Base-by-base conservation (phyloP, 352 stramenopile genomes). In the Plasmopara muralis region DNA sequence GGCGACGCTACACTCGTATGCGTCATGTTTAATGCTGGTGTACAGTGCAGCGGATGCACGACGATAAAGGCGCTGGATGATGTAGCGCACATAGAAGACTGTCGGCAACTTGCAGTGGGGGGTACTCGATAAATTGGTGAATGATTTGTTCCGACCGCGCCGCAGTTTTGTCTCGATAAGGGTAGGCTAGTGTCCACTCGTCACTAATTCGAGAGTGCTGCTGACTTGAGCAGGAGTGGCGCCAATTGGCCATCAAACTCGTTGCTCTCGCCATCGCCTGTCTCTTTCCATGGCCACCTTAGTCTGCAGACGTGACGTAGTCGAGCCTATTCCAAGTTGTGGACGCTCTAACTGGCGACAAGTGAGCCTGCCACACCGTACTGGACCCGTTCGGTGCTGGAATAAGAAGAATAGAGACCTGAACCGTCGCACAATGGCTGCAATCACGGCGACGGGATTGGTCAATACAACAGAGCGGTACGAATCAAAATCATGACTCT, bases 381-480 rank as follows among this genome's bases (percentile, higher is more conserved):
- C 56, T 55, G 47, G 56, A 64, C 14, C 59, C 49, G 53, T 66
- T 66, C 59, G 59, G 62, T 62, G 59, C 52, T 62, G 52, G 57
- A 62, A 62, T 66, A 66, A 66, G 58, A 66, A 58, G 51, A 49
- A 47, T 42, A 49, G 33, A 50, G 57, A 60, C 31, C 44, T 63
- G 49, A 55, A 51, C 56, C 48, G 43, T 43, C 44, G 41, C 31
- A 13, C 43, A 51, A 38, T 43, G 47, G 47, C 35, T 55, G 38
- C 35, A 48, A 33, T 38, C 33, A 30, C 14, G 29, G 43, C 13
- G 39, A 44, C n/a, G 6, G 6, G 31, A 56, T 42, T 56, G 38
- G 38, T n/a, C 9, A 12, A 5, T 35, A 12, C 31, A 2, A 12
- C 10, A 35, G 6, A 35, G 7, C 31, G 10, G 31, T 35, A 12